Percentiles rank a stretch among this genome's conserved stretches.
These are phyloP conservation scores for Hypsizygus ulmarius DNA, from an alignment of 1,284 basidiomycete species.

Conservation along the genomic window DNA sequence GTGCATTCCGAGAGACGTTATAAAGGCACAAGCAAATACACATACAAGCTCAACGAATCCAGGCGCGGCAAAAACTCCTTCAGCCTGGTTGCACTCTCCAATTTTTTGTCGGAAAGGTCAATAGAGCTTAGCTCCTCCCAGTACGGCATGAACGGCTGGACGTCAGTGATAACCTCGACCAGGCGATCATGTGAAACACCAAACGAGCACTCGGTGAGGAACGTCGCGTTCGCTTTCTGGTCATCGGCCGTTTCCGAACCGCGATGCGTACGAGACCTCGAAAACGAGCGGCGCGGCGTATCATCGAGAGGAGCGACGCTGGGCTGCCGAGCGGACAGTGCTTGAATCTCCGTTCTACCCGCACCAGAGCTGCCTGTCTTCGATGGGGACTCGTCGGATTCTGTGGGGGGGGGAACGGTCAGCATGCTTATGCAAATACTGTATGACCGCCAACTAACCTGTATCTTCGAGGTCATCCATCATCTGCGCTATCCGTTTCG, in stretches of 20 bases:
- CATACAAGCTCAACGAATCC: slow-evolving; percentile 79
- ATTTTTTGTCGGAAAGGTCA: slow-evolving; percentile 74
- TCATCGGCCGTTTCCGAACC: slow-evolving; percentile 27
- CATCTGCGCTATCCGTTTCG: slow-evolving; percentile 77
- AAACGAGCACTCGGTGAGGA: slow-evolving; percentile 94
- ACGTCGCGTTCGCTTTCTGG: slow-evolving; percentile 78
- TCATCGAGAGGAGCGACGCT: slow-evolving; percentile 22
- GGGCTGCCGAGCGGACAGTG: slow-evolving; percentile 40
- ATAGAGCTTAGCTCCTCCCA: slow-evolving; percentile 85
- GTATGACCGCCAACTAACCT: slow-evolving; percentile 39
- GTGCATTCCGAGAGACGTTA: not conserved
- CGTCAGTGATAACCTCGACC: slow-evolving; percentile 91
- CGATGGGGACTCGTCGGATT: slow-evolving; percentile 61
- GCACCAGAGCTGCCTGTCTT: slow-evolving; percentile 44
- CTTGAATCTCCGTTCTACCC: slow-evolving; percentile 44
- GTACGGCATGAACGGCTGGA: slow-evolving; percentile 91
- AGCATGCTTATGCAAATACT: not conserved
- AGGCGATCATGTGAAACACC: slow-evolving; percentile 88
- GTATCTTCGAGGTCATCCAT: slow-evolving; percentile 68
- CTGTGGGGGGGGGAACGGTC: slow-evolving; percentile 15
- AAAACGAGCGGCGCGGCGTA: slow-evolving; percentile 43
- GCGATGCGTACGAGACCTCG: slow-evolving; percentile 41
- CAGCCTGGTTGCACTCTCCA: slow-evolving; percentile 88
- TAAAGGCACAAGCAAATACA: slow-evolving; percentile 13
- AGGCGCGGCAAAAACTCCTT: slow-evolving; percentile 92